phyloP scores from a whole-genome alignment of 2,329 filamentous ascomycete genomes.

The Alternaria alternata region DNA sequence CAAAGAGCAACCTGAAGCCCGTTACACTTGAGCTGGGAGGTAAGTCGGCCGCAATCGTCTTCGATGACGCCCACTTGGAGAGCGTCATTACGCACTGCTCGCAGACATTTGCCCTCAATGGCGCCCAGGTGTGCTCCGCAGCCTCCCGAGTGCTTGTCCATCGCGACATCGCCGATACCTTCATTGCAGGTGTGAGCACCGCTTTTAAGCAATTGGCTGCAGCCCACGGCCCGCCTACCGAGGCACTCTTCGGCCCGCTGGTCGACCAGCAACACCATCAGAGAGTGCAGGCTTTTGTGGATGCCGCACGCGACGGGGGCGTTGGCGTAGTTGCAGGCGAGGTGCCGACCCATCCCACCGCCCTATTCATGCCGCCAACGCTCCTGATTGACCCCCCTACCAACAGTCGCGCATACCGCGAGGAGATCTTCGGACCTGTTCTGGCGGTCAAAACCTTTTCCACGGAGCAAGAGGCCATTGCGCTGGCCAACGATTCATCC shows the following conservation, averaged over 20 bases:
- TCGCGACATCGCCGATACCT: background rate
- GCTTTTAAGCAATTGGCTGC: background rate
- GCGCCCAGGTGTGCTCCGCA: conserved; percentile 7
- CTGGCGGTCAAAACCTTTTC: conserved; percentile 40
- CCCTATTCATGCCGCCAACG: conserved; percentile 7
- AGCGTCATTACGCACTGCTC: conserved; percentile 43
- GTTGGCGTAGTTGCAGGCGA: conserved; percentile 24
- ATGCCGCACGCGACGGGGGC: conserved; percentile 8
- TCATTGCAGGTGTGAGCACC: background rate
- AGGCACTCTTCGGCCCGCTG: conserved; percentile 3
- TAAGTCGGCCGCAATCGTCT: conserved; percentile 57
- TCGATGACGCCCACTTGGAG: conserved; percentile 59
- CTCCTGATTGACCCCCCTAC: conserved; percentile 4
- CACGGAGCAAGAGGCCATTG: conserved; percentile 45
- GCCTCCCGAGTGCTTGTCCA: conserved; percentile 3
- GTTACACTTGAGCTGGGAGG: conserved; percentile 59
- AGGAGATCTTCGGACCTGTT: conserved; percentile 48
- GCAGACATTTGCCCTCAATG: conserved; percentile 7
- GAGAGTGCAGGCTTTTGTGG: conserved; percentile 1
- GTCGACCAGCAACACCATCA: conserved; percentile 5
- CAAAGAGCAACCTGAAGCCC: conserved; percentile 48
- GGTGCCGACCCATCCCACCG: conserved; percentile 3
- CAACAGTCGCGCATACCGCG: conserved; percentile 3
- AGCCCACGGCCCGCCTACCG: background rate
- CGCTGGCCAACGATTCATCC: conserved; percentile 42